Conservation (phyloP, 805 yeast genomes). For the Metschnikowia similis region DNA sequence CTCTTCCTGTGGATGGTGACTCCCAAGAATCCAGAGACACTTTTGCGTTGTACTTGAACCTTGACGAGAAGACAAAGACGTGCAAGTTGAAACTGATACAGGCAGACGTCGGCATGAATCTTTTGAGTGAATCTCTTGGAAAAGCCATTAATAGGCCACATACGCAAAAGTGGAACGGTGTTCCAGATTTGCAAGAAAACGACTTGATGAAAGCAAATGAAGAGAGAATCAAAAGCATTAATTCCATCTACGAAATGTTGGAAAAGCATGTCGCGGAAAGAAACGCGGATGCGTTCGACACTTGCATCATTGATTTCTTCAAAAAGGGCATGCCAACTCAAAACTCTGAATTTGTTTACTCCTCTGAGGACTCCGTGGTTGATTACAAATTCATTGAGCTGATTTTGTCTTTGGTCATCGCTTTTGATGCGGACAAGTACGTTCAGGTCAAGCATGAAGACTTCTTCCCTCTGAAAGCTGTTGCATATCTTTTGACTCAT, state of each 20-base stretch:
- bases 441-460: constrained; percentile 23
- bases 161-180: constrained; percentile 21
- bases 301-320: constrained; percentile 23
- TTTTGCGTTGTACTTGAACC: constrained; percentile 38
- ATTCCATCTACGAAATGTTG: constrained; percentile 18
- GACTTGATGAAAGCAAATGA: constrained; percentile 17
- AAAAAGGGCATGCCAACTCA: neutral
- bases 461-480: constrained; percentile 52
- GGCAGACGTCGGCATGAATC: constrained; percentile 63
- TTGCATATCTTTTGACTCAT: constrained; percentile 77
- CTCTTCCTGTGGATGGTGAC: constrained; percentile 39
- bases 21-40: constrained; percentile 39
- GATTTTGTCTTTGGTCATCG: constrained; percentile 42
- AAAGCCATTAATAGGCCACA: constrained; percentile 39
- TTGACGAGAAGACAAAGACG: constrained; percentile 40
- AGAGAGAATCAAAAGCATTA: constrained; percentile 10
- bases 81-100: constrained; percentile 42
- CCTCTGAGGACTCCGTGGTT: constrained; percentile 63
- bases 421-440: constrained; percentile 14
- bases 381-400: constrained; percentile 51
- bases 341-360: constrained; percentile 19
- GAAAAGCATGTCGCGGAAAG: constrained; percentile 2
- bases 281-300: constrained; percentile 16
- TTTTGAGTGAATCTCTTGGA: constrained; percentile 65
- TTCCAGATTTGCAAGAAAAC: constrained; percentile 21